phyloP scores from a whole-genome alignment of 345 rosid genomes.

The Bruguiera gymnorhiza region DNA sequence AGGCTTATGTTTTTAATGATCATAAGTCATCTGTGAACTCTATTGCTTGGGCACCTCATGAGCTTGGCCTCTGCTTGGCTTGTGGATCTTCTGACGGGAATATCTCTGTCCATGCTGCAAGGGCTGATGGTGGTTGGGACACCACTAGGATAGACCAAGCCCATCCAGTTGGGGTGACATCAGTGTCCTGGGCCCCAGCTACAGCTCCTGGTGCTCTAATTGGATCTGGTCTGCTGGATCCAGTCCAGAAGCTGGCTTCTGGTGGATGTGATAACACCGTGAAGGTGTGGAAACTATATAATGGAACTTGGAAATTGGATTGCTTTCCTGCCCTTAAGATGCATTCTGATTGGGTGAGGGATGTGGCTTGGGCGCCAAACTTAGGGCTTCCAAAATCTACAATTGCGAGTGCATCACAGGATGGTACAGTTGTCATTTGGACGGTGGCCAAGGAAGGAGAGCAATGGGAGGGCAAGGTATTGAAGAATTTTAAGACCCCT shows the following conservation, averaged over 20 bases:
- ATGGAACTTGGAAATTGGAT: constrained; percentile 5
- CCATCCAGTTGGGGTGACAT: constrained; percentile 5
- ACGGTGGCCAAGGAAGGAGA: constrained; percentile 5
- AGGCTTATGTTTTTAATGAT: background rate
- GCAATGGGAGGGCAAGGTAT: constrained; percentile 3
- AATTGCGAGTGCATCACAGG: constrained; percentile 2
- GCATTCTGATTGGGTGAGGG: constrained; percentile 6
- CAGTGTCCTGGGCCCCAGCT: background rate
- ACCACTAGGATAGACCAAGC: constrained; percentile 5
- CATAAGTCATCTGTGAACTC: constrained; percentile 1
- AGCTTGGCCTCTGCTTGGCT: constrained; percentile 1
- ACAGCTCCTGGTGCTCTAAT: constrained; percentile 4
- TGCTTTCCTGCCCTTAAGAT: constrained; percentile 5
- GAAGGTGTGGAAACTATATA: constrained; percentile 5
- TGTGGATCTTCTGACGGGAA: constrained; percentile 7
- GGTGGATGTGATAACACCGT: constrained; percentile 10
- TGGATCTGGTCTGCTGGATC: constrained; percentile 2
- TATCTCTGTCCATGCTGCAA: background rate
- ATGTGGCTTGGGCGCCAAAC: constrained; percentile 6
- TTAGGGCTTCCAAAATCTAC: background rate
- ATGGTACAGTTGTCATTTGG: background rate
- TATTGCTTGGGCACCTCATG: constrained; percentile 1
- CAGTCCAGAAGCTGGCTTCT: background rate
- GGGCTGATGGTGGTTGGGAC: constrained; percentile 3
- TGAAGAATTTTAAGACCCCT: constrained; percentile 1